A percentile compares a stretch with the other conserved stretches of the same genome.
phyloP scores from a whole-genome alignment of 305 asterid species.

The Fraxinus greggii region DNA sequence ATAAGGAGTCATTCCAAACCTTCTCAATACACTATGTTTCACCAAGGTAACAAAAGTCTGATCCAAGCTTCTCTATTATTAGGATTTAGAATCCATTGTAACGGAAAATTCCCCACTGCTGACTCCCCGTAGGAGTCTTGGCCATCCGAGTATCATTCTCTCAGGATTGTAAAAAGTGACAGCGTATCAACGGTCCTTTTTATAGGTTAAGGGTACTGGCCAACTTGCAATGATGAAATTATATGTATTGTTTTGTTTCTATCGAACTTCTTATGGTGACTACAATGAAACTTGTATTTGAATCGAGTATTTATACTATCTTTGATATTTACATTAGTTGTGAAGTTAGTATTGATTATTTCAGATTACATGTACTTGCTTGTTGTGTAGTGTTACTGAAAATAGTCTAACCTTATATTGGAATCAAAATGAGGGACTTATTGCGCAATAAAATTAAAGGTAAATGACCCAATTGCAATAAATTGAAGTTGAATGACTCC shows the following conservation, averaged over 20 bases:
- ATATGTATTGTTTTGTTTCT: not conserved
- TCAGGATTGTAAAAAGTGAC: not conserved
- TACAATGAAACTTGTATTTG: not conserved
- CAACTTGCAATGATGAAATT: not conserved
- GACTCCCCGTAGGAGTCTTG: not conserved
- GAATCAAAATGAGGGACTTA: not conserved
- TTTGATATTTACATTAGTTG: not conserved
- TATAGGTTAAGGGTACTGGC: not conserved
- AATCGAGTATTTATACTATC: not conserved
- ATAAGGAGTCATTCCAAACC: not conserved
- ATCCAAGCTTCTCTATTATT: not conserved
- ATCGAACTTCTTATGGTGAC: not conserved
- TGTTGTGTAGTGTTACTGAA: not conserved
- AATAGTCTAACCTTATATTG: not conserved
- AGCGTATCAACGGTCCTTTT: not conserved
- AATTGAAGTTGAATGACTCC: not conserved
- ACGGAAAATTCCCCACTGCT: not conserved
- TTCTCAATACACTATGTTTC: not conserved
- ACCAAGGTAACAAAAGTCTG: conserved; percentile 2
- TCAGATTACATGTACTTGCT: not conserved
- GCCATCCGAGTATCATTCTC: not conserved
- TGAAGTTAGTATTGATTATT: not conserved
- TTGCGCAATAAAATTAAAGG: not conserved
- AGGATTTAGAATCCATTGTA: not conserved
- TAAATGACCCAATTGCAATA: not conserved